Evolutionary conservation across 495 filamentous ascomycete genomes (phyloP).

Genomic region (Xanthoparmelia taractica): DNA sequence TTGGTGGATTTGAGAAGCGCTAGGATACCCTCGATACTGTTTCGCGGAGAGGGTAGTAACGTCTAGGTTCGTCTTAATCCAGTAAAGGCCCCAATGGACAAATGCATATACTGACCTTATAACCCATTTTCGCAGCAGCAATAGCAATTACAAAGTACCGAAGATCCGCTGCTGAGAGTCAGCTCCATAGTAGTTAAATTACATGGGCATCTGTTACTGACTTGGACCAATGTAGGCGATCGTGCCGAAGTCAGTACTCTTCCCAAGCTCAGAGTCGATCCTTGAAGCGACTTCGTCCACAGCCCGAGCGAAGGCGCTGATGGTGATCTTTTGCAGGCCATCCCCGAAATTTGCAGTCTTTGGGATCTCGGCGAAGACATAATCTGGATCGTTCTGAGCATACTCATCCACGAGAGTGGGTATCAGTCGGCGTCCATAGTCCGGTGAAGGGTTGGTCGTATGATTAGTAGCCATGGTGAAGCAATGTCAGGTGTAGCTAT

Average conservation of each 20-base stretch:
- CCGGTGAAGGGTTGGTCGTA: no score
- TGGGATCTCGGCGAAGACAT: conserved; percentile 39
- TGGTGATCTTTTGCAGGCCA: conserved; percentile 46
- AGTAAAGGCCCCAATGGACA: background rate
- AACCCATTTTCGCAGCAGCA: conserved; percentile 27
- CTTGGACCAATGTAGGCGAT: conserved; percentile 32
- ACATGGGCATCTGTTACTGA: background rate
- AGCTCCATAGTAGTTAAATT: background rate
- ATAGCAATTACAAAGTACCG: conserved; percentile 41
- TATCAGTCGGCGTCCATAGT: conserved; percentile 16
- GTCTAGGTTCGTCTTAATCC: conserved; percentile 9
- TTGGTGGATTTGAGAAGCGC: conserved; percentile 24
- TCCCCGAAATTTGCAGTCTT: conserved; percentile 37
- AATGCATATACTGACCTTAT: conserved; percentile 21
- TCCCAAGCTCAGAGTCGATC: conserved; percentile 36
- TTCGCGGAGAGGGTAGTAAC: conserved; percentile 27
- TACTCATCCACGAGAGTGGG: conserved; percentile 37
- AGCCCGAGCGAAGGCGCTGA: conserved; percentile 42
- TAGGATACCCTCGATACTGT: conserved; percentile 26
- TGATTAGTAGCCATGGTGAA: background rate
- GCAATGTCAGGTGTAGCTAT: background rate
- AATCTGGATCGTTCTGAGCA: conserved; percentile 33
- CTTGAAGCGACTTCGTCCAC: conserved; percentile 46
- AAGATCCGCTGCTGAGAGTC: conserved; percentile 31
- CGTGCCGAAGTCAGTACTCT: conserved; percentile 18